phyloP scores from a whole-genome alignment of 257 asterid genomes.

The Solanum habrochaites region DNA sequence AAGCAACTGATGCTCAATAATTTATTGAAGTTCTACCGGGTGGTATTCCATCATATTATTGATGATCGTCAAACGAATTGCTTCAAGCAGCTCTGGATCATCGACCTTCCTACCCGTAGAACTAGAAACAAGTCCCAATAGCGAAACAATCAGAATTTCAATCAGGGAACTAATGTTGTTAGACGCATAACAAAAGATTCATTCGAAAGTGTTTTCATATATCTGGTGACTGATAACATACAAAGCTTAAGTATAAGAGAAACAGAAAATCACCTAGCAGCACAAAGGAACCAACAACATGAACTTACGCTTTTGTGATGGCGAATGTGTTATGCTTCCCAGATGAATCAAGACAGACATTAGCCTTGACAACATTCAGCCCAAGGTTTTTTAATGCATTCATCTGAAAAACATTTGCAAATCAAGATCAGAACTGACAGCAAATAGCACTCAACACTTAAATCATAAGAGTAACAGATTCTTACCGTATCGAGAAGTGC shows the following conservation, averaged over 20 bases:
- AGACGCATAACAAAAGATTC: not conserved
- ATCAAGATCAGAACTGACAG: not conserved
- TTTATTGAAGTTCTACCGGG: conserved; percentile 44
- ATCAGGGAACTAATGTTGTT: not conserved
- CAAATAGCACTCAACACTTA: not conserved
- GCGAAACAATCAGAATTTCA: not conserved
- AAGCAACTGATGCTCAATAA: not conserved
- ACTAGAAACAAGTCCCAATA: conserved; percentile 21
- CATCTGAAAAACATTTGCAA: conserved; percentile 51
- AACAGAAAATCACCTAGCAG: not conserved
- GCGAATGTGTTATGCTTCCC: conserved; percentile 93
- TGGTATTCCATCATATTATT: conserved; percentile 85
- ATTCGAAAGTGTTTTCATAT: not conserved
- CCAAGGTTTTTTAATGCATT: conserved; percentile 75
- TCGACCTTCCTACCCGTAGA: conserved; percentile 84
- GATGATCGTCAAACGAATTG: conserved; percentile 96
- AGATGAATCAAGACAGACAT: conserved; percentile 83
- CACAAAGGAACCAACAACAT: not conserved
- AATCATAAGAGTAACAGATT: not conserved
- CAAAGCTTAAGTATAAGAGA: not conserved
- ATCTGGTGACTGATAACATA: not conserved
- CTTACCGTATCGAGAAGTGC: conserved; percentile 87
- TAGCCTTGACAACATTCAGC: conserved; percentile 84
- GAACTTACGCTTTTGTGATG: conserved; percentile 77
- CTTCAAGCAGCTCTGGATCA: conserved; percentile 96